Conservation (phyloP, 768 basidiomycete genomes). For the Rhizopogon roseolus region DNA sequence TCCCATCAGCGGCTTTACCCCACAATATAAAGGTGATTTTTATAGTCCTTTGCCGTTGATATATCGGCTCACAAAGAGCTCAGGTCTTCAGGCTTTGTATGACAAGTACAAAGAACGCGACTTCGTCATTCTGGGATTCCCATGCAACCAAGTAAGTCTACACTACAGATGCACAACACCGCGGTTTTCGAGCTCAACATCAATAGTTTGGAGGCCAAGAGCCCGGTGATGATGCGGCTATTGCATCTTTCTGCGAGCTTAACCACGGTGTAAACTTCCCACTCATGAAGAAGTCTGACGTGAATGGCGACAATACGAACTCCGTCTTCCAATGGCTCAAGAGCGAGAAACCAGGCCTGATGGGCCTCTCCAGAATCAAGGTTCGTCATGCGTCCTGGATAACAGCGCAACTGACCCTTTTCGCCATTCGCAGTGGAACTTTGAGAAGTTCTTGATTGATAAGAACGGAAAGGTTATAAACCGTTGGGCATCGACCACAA, state of each 20-base stretch:
- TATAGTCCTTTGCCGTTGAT: background rate
- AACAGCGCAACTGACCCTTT: background rate
- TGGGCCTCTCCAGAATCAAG: constrained; percentile 74
- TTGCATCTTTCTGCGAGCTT: constrained; percentile 66
- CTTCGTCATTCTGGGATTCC: constrained; percentile 84
- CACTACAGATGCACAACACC: background rate
- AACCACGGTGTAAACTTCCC: constrained; percentile 92
- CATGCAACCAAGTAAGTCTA: constrained; percentile 71
- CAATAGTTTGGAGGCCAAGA: constrained; percentile 80
- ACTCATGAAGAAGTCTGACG: constrained; percentile 89
- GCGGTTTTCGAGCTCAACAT: background rate
- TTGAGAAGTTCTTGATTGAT: constrained; percentile 85
- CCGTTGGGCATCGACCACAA: constrained; percentile 74
- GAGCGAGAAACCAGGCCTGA: constrained; percentile 64
- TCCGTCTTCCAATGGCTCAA: constrained; percentile 86
- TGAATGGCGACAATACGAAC: constrained; percentile 84
- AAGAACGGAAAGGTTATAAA: constrained; percentile 71
- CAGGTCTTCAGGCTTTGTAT: constrained; percentile 75
- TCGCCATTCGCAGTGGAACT: constrained; percentile 64
- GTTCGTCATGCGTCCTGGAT: constrained; percentile 29
- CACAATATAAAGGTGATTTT: constrained; percentile 64
- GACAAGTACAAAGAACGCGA: constrained; percentile 76
- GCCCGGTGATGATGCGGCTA: constrained; percentile 73
- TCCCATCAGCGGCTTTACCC: constrained; percentile 67
- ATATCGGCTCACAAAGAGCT: background rate